Evolutionary conservation across 2,329 filamentous ascomycete species (phyloP).

Genomic region (Arthrobotrys sinensis): DNA sequence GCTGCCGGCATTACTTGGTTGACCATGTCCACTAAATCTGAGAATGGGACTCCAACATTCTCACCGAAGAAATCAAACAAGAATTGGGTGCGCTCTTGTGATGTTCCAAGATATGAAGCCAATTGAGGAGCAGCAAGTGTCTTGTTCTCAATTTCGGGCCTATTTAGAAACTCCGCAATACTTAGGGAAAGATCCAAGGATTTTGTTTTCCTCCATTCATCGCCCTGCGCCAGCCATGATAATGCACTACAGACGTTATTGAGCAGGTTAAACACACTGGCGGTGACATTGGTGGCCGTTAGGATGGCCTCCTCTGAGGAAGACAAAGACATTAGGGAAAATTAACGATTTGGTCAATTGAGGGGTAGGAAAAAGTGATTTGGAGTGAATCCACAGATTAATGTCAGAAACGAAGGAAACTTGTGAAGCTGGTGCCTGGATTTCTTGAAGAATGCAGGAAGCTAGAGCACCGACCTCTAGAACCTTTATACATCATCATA

Average conservation of each 20-base stretch:
- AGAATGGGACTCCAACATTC: conserved; percentile 30
- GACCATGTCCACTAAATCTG: conserved; percentile 39
- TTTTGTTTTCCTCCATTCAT: conserved; percentile 39
- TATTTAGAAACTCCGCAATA: conserved; percentile 39
- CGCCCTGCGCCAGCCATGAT: conserved; percentile 42
- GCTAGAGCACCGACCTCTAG: conserved; percentile 1
- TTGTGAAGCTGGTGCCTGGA: conserved; percentile 20
- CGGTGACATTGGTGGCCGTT: conserved; percentile 44
- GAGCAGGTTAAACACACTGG: conserved; percentile 24
- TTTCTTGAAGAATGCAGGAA: conserved; percentile 10
- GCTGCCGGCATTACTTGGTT: conserved; percentile 45
- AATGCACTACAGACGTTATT: conserved; percentile 30
- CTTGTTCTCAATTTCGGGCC: conserved; percentile 40
- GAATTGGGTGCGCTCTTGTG: conserved; percentile 42
- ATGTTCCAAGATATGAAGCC: conserved; percentile 40
- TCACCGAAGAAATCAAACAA: conserved; percentile 44
- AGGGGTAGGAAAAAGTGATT: neutral
- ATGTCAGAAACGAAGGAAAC: neutral
- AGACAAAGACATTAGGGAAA: conserved; percentile 22
- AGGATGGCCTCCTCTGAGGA: conserved; percentile 38
- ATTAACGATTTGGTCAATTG: conserved; percentile 10
- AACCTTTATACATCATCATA: conserved; percentile 40
- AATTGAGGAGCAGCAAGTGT: conserved; percentile 43
- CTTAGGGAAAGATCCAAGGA: conserved; percentile 31
- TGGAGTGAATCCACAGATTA: neutral